These are phyloP conservation scores for Lachancea waltii DNA, from an alignment of 805 yeast genomes.

Conservation along the genomic window DNA sequence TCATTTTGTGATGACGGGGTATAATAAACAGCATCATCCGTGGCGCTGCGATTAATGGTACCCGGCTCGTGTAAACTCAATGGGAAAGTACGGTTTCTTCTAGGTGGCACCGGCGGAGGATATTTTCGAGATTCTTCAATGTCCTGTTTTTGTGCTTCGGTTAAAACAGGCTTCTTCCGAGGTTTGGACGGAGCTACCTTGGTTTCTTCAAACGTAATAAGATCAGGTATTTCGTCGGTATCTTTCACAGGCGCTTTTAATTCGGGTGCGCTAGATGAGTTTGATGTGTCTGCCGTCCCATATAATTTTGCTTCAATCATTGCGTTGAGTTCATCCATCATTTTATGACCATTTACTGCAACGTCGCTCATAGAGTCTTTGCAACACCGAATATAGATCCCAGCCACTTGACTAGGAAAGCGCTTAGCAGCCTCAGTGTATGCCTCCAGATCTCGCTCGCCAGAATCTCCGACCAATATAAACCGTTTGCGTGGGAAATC, in stretches of 20 bases:
- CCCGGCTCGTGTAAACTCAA: constrained; percentile 9
- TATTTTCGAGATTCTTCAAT: constrained; percentile 7
- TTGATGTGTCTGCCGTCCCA: not conserved
- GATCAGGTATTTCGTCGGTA: constrained; percentile 15
- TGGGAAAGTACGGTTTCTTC: constrained; percentile 14
- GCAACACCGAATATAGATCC: constrained; percentile 77
- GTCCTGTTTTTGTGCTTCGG: constrained; percentile 4
- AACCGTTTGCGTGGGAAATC: constrained; percentile 78
- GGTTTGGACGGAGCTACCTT: constrained; percentile 13
- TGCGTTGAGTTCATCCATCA: constrained; percentile 28
- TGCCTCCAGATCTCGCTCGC: constrained; percentile 92
- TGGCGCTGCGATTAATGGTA: constrained; percentile 16
- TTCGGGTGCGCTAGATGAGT: no score
- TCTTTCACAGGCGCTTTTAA: not conserved
- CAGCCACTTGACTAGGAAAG: constrained; percentile 59
- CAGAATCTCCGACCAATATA: constrained; percentile 88
- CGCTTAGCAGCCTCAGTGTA: constrained; percentile 61
- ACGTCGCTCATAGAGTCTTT: constrained; percentile 56
- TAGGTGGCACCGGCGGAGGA: constrained; percentile 33
- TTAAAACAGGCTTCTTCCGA: constrained; percentile 4
- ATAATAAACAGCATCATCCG: constrained; percentile 13
- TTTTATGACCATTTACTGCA: constrained; percentile 32
- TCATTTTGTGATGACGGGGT: constrained; percentile 28
- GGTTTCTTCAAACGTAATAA: constrained; percentile 34
- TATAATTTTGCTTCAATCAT: constrained; percentile 25